A percentile compares a stretch with the other conserved stretches of the same genome.
phyloP scores from a whole-genome alignment of 352 stramenopile species.

The Blastocystis sp. region DNA sequence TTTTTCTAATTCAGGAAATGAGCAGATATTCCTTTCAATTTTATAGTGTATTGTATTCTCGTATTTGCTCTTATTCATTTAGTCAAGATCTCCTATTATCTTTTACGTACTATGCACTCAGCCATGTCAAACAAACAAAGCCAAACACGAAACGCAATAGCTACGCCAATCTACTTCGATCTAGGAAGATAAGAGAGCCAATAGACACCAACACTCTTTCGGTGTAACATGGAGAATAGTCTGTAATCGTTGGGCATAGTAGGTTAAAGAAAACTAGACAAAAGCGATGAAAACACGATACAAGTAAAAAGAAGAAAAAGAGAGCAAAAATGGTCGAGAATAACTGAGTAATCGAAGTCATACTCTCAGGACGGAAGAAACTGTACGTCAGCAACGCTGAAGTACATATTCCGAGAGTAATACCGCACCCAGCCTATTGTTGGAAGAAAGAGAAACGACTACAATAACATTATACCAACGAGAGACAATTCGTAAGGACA shows the following conservation, averaged over 20 bases:
- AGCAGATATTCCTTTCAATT: too few species aligned
- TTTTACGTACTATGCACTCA: too few species aligned
- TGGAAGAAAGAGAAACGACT: not conserved
- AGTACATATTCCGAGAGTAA: not conserved
- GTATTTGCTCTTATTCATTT: too few species aligned
- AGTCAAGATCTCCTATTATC: too few species aligned
- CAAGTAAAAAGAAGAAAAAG: not conserved
- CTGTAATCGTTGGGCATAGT: conserved; percentile 14
- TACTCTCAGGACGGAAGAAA: not conserved
- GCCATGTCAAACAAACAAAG: too few species aligned
- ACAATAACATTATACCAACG: not conserved
- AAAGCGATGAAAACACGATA: not conserved
- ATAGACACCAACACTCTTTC: not conserved
- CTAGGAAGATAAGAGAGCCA: not conserved
- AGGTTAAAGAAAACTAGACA: not conserved
- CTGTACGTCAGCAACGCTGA: not conserved
- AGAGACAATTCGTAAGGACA: not conserved
- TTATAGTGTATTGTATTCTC: too few species aligned
- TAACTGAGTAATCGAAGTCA: not conserved
- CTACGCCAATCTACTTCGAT: not conserved
- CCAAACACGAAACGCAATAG: too few species aligned
- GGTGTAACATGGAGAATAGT: conserved; percentile 31
- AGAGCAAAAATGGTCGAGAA: not conserved
- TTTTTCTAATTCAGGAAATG: not conserved
- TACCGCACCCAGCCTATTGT: not conserved